Evolutionary conservation across 2,329 filamentous ascomycete genomes (phyloP).

Genomic region (Fusarium illudens): DNA sequence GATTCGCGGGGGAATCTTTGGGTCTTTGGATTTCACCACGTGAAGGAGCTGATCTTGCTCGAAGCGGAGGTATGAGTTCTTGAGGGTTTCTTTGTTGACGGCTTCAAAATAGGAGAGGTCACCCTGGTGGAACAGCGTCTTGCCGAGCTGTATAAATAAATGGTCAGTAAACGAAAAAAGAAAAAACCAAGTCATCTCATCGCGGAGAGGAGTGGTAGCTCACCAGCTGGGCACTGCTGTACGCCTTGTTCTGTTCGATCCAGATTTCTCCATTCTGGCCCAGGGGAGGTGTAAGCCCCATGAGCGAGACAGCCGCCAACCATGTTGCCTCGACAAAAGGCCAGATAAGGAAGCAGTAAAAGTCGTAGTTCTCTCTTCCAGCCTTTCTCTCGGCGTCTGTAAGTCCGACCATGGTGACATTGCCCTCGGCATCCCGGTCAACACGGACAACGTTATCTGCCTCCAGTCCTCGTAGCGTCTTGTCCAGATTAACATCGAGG

Average conservation of each 20-base stretch:
- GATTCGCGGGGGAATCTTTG: constrained; percentile 68
- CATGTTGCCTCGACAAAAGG: constrained; percentile 95
- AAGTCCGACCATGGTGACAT: constrained; percentile 75
- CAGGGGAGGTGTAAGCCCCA: constrained; percentile 81
- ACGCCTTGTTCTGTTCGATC: constrained; percentile 80
- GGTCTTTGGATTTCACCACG: constrained; percentile 73
- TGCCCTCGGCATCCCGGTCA: constrained; percentile 62
- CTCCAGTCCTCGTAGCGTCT: constrained; percentile 80
- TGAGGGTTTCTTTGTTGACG: constrained; percentile 97
- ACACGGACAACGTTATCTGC: constrained; percentile 79
- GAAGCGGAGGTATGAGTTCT: constrained; percentile 89
- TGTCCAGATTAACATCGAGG: constrained; percentile 79
- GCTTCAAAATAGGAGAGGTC: constrained; percentile 98
- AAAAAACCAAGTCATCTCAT: not conserved
- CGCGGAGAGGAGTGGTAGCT: constrained; percentile 37
- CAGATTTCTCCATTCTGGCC: constrained; percentile 71
- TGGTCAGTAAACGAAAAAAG: constrained; percentile 7
- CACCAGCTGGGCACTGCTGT: constrained; percentile 83
- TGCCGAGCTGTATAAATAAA: constrained; percentile 71
- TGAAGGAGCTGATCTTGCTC: constrained; percentile 90
- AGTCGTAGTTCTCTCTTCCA: constrained; percentile 95
- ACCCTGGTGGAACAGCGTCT: constrained; percentile 96
- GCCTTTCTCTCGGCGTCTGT: constrained; percentile 77
- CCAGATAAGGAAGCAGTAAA: constrained; percentile 99
- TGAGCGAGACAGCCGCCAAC: constrained; percentile 87